Evolutionary conservation across 116 monocot species (phyloP).

Genomic region (Iris pallida): DNA sequence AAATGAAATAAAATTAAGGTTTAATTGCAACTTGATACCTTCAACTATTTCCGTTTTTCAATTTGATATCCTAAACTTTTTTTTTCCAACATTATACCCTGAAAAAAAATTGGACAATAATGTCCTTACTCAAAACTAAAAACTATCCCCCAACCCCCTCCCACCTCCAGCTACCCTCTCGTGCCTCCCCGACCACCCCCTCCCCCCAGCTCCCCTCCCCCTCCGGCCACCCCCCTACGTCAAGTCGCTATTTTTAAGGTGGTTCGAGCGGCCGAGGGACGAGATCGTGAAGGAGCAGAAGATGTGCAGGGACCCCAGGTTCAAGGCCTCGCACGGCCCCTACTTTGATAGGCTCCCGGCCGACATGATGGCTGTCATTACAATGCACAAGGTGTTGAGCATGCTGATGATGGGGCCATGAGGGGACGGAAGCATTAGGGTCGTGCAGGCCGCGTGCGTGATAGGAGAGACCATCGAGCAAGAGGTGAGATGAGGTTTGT

Average conservation of each 20-base stretch:
- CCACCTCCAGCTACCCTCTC: no score
- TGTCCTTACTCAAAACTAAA: no score
- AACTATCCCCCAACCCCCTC: no score
- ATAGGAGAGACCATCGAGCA: conserved; percentile 91
- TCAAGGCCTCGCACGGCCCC: conserved; percentile 24
- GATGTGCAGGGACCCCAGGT: conserved; percentile 36
- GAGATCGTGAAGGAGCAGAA: conserved; percentile 61
- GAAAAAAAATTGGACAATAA: no score
- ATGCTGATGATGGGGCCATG: conserved; percentile 70
- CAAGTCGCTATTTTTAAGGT: conserved; percentile 86
- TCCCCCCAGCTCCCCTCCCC: no score
- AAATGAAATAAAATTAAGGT: no score
- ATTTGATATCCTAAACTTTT: no score
- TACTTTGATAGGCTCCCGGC: conserved; percentile 65
- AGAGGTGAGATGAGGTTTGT: conserved; percentile 80
- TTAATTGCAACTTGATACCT: no score
- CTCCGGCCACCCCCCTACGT: no score
- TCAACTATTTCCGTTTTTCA: no score
- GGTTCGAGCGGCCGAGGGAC: conserved; percentile 89
- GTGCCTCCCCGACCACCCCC: no score
- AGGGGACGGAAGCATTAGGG: conserved; percentile 48
- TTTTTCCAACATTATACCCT: no score
- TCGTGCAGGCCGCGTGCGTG: conserved; percentile 62
- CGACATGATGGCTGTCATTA: conserved; percentile 94
- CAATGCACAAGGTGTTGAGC: conserved; percentile 88